Evolutionary conservation across 1,284 basidiomycete species (phyloP), one percentile per base, ranked within the genome.

Genomic region (Cutaneotrichosporon mucoides): DNA sequence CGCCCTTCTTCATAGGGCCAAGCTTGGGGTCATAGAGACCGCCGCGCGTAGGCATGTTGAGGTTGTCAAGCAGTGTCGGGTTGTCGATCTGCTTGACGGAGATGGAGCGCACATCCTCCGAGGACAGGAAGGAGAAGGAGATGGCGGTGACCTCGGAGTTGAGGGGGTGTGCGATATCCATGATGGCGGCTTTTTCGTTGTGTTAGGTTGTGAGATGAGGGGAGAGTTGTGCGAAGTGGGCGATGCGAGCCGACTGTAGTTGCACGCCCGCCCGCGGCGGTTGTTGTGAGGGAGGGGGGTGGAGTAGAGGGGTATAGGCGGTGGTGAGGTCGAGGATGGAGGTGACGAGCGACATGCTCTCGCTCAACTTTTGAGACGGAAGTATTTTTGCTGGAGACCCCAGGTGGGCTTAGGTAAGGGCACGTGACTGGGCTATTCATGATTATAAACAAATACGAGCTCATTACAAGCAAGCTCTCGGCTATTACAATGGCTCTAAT

Each of bases 71-170:
- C 57, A 99, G 84, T 62, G 90, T 83, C 4, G 94, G 89, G 77
- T 99, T 99, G 64, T 91, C 85, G 70, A 99, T 89, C 81, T 97
- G 91, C 81, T 95, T 94, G 71, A 99, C 95, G 15, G 93, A 97
- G 75, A 99, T 93, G 62, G 88, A 85, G 55, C 89, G 85, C 67
- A 98, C 84, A 78, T 99, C 95, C 68, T 90, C 85, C n/a, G 90
- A 82, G 12, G 90, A 86, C 59, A 99, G 86, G 78, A 96, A 96
- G 3, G 93, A 94, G 80, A 99, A 99, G 33, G 94, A 95, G 57
- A 98, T 81, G 65, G 88, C 88, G 59, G 86, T 81, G 67, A 96
- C 88, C 57, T 87, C 86, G 5, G 92, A 89, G 12, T 91, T 87
- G 58, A 99, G 80, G 24, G 95, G 88, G 71, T 90, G 86, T 7